phyloP scores from a whole-genome alignment of 768 basidiomycete species.

The Lentinula sp. region DNA sequence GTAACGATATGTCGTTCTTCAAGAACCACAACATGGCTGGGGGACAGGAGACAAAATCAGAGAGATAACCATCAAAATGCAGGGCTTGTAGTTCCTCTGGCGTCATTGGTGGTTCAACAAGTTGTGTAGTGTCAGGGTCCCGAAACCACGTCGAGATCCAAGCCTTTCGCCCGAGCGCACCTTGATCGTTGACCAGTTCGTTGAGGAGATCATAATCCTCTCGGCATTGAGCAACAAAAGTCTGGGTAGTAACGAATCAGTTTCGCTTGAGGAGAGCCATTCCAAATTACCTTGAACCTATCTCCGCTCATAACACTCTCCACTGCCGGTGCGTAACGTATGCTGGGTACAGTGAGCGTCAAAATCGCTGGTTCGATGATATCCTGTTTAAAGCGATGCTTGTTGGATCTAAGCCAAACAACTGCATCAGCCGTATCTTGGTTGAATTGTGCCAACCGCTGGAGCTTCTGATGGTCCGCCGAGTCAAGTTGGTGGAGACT shows the following conservation, averaged over 20 bases:
- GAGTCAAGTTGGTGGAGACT: slow-evolving; percentile 55
- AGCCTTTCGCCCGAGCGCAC: slow-evolving; percentile 44
- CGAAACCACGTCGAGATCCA: slow-evolving; percentile 69
- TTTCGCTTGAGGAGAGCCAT: not conserved
- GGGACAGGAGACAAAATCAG: slow-evolving; percentile 77
- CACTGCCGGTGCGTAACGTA: slow-evolving; percentile 55
- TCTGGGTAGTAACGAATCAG: slow-evolving; percentile 35
- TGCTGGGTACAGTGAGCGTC: slow-evolving; percentile 64
- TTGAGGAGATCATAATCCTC: slow-evolving; percentile 78
- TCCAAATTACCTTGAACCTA: slow-evolving; percentile 54
- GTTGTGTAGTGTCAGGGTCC: slow-evolving; percentile 26
- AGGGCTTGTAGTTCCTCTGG: slow-evolving; percentile 43
- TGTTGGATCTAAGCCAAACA: slow-evolving; percentile 66
- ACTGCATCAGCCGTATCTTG: slow-evolving; percentile 57
- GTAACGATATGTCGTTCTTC: slow-evolving; percentile 53
- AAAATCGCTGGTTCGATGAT: slow-evolving; percentile 86
- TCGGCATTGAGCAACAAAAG: slow-evolving; percentile 77
- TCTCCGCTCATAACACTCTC: slow-evolving; percentile 61
- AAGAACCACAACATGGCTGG: slow-evolving; percentile 71
- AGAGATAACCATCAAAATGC: slow-evolving; percentile 40
- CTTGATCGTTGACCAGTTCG: slow-evolving; percentile 56
- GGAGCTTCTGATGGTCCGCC: slow-evolving; percentile 52
- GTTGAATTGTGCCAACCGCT: slow-evolving; percentile 48
- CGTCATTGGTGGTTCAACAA: slow-evolving; percentile 49
- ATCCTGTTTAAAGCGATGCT: slow-evolving; percentile 62